Evolutionary conservation across 2,329 filamentous ascomycete species (phyloP), one percentile per base, ranked within the genome.

Genomic region (Lachnellula subtilissima): DNA sequence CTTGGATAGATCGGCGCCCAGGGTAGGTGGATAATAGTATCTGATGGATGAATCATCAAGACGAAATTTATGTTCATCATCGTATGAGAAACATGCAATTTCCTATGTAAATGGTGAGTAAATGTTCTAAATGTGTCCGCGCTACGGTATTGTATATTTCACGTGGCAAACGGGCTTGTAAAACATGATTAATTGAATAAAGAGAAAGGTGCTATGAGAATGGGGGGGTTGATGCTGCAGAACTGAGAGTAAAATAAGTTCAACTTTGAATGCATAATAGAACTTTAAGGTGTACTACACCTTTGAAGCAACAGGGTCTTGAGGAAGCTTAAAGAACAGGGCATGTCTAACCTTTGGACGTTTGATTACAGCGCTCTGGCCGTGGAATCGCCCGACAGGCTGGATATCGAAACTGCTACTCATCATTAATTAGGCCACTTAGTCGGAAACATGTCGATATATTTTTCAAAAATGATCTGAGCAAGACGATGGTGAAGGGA

Each of bases 1-100:
- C 37, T 79, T 78, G 22, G 85, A 93, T 39, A 99, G 77, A 71
- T 96, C 86, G 6, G 82, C 81, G 8, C 85, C 84, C 2, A 94
- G 71, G 28, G 71, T 74, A 0, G 88, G 89, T 2, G 89, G 87
- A 67, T 96, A 94, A 73, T 96, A 97, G 75, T 93, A 97, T 62
- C 85, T 85, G 62, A 99, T 70, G 1, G 90, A 93, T 3, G 87
- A 88, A 59, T 88, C 87, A 61, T 90, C 91, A 3, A 87, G 81
- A 49, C 78, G 85, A 67, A 91, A 91, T 53, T 83, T 73, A 70
- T 93, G 94, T 28, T 91, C 77, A 46, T 91, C 83, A 70, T 97
- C 90, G 73, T 94, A 97, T 8, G 93, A 97, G 74, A 97, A 99
- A 73, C 81, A 91, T 4, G 93, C 83, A 62, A 99, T 89, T 76